Evolutionary conservation across 78 protist genomes (phyloP).

Genomic region (Mantamonas sphyraenae): DNA sequence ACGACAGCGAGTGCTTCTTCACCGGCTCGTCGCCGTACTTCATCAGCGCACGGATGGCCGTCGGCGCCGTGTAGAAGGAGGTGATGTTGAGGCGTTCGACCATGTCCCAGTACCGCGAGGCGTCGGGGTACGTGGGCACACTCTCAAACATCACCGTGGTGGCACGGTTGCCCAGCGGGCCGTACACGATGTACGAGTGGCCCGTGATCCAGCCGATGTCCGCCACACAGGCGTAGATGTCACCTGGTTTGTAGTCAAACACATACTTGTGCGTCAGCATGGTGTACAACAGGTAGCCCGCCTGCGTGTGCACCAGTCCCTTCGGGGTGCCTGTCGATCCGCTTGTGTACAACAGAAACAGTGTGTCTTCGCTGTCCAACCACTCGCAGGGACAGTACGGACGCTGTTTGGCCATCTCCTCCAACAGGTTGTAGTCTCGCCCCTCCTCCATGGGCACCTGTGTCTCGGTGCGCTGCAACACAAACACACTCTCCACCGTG

Average conservation of each 20-base stretch:
- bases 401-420: background rate
- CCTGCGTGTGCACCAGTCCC: constrained; percentile 77
- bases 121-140: constrained; percentile 80
- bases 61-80: constrained; percentile 96
- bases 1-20: constrained; percentile 32
- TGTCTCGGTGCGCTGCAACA: constrained; percentile 7
- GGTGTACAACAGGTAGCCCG: constrained; percentile 75
- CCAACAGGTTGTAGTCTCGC: background rate
- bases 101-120: constrained; percentile 82
- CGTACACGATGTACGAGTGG: constrained; percentile 92
- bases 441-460: constrained; percentile 4
- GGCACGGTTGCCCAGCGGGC: constrained; percentile 89
- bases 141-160: constrained; percentile 89
- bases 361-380: constrained; percentile 81
- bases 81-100: constrained; percentile 69
- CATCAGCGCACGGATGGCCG: constrained; percentile 91
- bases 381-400: background rate
- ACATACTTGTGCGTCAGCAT: constrained; percentile 58
- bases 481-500: constrained; percentile 2
- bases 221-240: constrained; percentile 92
- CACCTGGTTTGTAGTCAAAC: constrained; percentile 81
- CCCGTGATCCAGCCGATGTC: constrained; percentile 96
- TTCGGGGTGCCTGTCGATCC: constrained; percentile 95
- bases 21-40: constrained; percentile 51
- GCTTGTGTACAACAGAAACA: constrained; percentile 91